These are phyloP conservation scores for Cerrena zonata DNA, from an alignment of 1,284 basidiomycete species.

Conservation along the genomic window DNA sequence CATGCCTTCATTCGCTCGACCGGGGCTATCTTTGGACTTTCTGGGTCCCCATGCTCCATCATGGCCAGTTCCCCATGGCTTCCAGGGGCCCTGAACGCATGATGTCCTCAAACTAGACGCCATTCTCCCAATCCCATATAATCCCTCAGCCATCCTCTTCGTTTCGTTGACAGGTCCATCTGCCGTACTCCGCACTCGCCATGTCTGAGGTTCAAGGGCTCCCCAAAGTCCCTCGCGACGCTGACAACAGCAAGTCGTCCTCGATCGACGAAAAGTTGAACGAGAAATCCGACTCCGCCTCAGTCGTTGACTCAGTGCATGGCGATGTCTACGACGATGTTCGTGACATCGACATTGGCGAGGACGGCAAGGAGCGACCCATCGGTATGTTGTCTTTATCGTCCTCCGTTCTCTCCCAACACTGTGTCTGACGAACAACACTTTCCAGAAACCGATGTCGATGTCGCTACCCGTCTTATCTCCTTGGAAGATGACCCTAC, in stretches of 20 bases:
- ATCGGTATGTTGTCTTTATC: slow-evolving; percentile 27
- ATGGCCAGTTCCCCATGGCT: not conserved
- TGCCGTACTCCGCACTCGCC: not conserved
- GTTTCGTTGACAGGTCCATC: not conserved
- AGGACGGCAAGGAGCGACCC: slow-evolving; percentile 35
- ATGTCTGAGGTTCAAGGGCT: not conserved
- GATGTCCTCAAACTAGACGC: not conserved
- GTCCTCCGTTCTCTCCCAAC: not conserved
- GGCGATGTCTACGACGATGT: slow-evolving; percentile 33
- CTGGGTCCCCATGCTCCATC: not conserved
- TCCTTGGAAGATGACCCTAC: slow-evolving; percentile 55
- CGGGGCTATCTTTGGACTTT: not conserved
- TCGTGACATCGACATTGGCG: slow-evolving; percentile 33
- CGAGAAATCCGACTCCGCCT: slow-evolving; percentile 1
- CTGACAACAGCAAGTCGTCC: not conserved
- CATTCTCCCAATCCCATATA: not conserved
- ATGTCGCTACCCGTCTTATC: slow-evolving; percentile 44
- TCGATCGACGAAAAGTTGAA: slow-evolving; percentile 3
- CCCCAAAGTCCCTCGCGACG: not conserved
- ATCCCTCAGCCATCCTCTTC: not conserved
- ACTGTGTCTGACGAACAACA: slow-evolving; percentile 1
- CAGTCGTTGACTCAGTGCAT: slow-evolving; percentile 10
- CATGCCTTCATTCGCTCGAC: not conserved
- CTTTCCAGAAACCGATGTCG: slow-evolving; percentile 36
- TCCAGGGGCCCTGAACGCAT: not conserved